These are phyloP conservation scores for Telopea speciosissima DNA, from an alignment of 177 flowering plant species.

Conservation along the genomic window DNA sequence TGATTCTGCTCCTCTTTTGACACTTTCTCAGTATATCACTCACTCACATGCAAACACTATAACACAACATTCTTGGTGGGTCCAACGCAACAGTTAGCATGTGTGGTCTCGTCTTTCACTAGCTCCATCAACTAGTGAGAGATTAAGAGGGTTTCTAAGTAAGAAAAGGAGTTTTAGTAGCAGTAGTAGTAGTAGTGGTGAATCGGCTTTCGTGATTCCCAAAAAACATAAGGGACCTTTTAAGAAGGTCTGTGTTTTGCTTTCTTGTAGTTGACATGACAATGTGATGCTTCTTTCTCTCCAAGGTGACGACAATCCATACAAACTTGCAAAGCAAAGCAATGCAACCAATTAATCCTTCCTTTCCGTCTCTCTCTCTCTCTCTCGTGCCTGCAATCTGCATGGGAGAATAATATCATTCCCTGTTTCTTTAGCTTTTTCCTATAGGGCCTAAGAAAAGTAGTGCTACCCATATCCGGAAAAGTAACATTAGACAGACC, in stretches of 20 bases:
- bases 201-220: constrained; percentile 27
- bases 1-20: too few relatives aligned
- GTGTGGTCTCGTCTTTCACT: too few relatives aligned
- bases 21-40: too few relatives aligned
- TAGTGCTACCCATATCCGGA: neutral
- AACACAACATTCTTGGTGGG: constrained; percentile 36
- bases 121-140: too few relatives aligned
- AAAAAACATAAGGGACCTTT: constrained; percentile 21
- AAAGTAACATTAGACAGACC: neutral
- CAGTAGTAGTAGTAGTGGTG: neutral
- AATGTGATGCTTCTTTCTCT: constrained; percentile 18
- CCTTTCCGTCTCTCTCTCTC: constrained; percentile 13
- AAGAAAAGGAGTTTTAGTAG: too few relatives aligned
- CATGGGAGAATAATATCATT: constrained; percentile 27
- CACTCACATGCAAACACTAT: neutral
- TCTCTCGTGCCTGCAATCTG: constrained; percentile 17
- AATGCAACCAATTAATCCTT: constrained; percentile 23
- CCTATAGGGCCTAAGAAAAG: neutral
- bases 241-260: constrained; percentile 20
- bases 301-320: constrained; percentile 17
- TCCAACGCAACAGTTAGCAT: too few relatives aligned
- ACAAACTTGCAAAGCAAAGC: constrained; percentile 7
- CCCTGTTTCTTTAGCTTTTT: constrained; percentile 19
- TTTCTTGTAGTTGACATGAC: neutral
- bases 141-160: too few relatives aligned